Evolutionary conservation across 768 basidiomycete species (phyloP), one percentile per base, ranked within the genome.

Genomic region (Guyanaporus albipodus): DNA sequence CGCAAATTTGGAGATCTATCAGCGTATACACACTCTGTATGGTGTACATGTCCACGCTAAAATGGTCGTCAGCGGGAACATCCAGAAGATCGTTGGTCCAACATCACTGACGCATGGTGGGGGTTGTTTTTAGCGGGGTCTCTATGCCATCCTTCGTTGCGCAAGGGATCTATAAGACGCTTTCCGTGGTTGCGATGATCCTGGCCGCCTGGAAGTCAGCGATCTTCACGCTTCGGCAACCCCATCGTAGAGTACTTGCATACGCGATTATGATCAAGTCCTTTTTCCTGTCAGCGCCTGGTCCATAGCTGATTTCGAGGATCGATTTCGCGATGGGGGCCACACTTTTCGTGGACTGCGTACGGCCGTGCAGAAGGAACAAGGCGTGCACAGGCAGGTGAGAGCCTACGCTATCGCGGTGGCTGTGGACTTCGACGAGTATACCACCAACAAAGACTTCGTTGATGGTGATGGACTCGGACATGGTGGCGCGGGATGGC

Each of bases 141-240:
- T 31, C 45, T 38, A 43, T 53, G 35, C 64, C 64, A 65, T 14
- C 31, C 55, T 24, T 63, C 21, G 46, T 65, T 65, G 26, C 60
- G 56, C 14, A 40, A 12, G 7, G 51, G 38, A 11, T 66, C 58
- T 17, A 65, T 12, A 10, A 65, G 54, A 38, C 63, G 61, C 18
- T 28, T 46, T 38, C 63, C 63, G 11, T 65, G 64, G 34, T 67
- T 67, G 15, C 66, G 66, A 35, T 67, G 64, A 24, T 65, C 64
- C 66, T 65, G 34, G 28, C 8, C 14, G 19, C 31, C 27, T 35
- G 6, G 6, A 8, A 9, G 17, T 57, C 42, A 51, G 43, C 18
- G 31, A 34, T 18, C 19, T 5, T n/a, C 10, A 38, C 18, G 9
- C 11, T 11, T 37, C 2, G 15, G 27, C 2, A 14, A 5, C 10